Conservation (phyloP, 164 flowering plant species). For the Hamamelis virginiana region DNA sequence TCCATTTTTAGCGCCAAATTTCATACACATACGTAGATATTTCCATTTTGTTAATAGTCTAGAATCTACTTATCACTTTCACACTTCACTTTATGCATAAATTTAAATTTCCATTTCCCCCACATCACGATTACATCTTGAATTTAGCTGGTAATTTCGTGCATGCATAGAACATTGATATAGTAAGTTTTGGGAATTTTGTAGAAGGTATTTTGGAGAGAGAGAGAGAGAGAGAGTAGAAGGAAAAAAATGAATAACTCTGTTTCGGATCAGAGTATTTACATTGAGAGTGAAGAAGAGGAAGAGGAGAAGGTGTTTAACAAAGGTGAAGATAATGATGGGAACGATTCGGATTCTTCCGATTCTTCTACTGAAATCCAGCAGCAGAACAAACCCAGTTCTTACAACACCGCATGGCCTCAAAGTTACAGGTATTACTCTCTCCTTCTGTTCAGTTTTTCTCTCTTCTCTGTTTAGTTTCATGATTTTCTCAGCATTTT, state of each 20-base stretch:
- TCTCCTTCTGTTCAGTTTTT: background rate
- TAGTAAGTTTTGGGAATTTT: background rate
- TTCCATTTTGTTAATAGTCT: too few relatives aligned
- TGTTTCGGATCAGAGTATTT: constrained; percentile 67
- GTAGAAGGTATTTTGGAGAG: background rate
- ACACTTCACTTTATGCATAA: too few relatives aligned
- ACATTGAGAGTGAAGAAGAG: constrained; percentile 85
- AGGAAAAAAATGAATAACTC: constrained; percentile 67
- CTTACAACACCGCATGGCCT: constrained; percentile 82
- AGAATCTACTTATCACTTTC: too few relatives aligned
- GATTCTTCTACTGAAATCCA: constrained; percentile 45
- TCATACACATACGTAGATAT: too few relatives aligned
- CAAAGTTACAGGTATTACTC: constrained; percentile 53
- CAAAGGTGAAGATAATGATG: constrained; percentile 36
- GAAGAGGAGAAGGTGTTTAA: constrained; percentile 40
- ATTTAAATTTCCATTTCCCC: too few relatives aligned
- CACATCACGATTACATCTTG: too few relatives aligned
- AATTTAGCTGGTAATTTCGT: too few relatives aligned
- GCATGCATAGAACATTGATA: too few relatives aligned
- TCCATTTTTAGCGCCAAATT: too few relatives aligned
- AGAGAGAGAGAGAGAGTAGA: background rate
- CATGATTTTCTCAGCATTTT: background rate
- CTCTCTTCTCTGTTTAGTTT: background rate
- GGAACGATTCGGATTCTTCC: constrained; percentile 65
- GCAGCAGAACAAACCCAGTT: constrained; percentile 53